A percentile compares a stretch with the other conserved stretches of the same genome.
These are phyloP conservation scores for Aechmea fasciata DNA, from an alignment of 176 grass and related monocot genomes.

Conservation along the genomic window DNA sequence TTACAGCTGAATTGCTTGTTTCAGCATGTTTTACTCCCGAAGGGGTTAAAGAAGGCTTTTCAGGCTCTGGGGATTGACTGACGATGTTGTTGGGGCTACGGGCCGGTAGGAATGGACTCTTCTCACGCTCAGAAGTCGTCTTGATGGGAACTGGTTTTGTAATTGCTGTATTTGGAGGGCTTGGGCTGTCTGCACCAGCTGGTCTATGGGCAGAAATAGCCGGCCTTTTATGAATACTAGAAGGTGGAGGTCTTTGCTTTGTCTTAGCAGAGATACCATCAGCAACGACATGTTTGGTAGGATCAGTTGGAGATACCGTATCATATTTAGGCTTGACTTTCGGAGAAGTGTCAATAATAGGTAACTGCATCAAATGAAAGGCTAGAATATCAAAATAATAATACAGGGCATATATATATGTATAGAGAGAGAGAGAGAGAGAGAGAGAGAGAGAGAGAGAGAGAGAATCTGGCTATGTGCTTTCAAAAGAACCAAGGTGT, in stretches of 20 bases:
- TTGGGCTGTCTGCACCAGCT: conserved; percentile 32
- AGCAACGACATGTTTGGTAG: conserved; percentile 33
- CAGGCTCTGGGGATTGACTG: conserved; percentile 20
- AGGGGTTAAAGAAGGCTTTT: conserved; percentile 30
- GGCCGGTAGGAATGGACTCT: conserved; percentile 30
- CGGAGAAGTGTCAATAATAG: conserved; percentile 55
- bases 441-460: too few species aligned
- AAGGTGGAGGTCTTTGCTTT: conserved; percentile 33
- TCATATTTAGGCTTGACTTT: conserved; percentile 36
- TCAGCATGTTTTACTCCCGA: conserved; percentile 23
- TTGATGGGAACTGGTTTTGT: conserved; percentile 38
- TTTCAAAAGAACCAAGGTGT: too few species aligned
- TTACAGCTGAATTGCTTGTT: conserved; percentile 16
- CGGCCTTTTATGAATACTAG: conserved; percentile 25
- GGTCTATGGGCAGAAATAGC: conserved; percentile 31
- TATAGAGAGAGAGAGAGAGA: too few species aligned
- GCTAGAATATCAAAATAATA: conserved; percentile 25
- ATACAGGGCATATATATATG: neutral
- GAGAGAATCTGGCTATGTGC: too few species aligned
- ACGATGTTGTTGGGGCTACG: conserved; percentile 18
- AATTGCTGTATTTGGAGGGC: conserved; percentile 24
- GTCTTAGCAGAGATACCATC: conserved; percentile 27
- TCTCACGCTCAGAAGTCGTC: conserved; percentile 29
- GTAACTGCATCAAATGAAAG: conserved; percentile 41
- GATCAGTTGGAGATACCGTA: conserved; percentile 29